Evolutionary conservation across 1,284 basidiomycete species (phyloP).

Genomic region (Cutaneotrichosporon arboriforme): DNA sequence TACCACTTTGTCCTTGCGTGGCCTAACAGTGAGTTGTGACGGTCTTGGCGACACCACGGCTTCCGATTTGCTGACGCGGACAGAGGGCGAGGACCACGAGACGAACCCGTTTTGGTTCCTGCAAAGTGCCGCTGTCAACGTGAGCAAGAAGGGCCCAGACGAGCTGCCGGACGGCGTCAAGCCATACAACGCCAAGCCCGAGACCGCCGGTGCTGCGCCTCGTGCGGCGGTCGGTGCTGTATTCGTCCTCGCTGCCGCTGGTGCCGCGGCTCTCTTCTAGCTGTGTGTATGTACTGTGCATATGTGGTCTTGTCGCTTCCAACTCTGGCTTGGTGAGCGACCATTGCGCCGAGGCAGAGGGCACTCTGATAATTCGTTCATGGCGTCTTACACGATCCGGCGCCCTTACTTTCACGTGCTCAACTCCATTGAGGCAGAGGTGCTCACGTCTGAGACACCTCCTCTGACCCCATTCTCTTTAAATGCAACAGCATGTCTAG

Average conservation of each 20-base stretch:
- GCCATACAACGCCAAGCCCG: neutral
- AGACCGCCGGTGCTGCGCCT: neutral
- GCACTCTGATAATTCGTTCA: too few species aligned
- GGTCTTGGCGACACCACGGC: too few species aligned
- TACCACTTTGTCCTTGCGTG: neutral
- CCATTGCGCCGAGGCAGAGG: too few species aligned
- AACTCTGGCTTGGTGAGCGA: too few species aligned
- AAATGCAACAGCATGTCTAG: too few species aligned
- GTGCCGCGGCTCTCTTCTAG: neutral
- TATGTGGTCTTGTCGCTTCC: too few species aligned
- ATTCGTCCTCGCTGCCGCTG: neutral
- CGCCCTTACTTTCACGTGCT: too few species aligned
- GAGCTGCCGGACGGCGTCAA: conserved; percentile 1
- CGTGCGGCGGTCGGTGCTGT: neutral
- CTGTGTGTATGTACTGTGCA: neutral
- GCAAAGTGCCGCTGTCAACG: neutral
- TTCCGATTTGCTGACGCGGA: neutral
- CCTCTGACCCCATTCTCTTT: too few species aligned
- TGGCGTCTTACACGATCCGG: too few species aligned
- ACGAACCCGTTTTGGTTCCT: conserved; percentile 1
- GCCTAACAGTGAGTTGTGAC: neutral
- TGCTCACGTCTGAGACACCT: too few species aligned
- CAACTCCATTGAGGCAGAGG: too few species aligned
- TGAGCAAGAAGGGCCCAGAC: neutral
- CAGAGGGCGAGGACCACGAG: neutral